Conservation (phyloP, 164 flowering plant genomes). For the Santalum album region DNA sequence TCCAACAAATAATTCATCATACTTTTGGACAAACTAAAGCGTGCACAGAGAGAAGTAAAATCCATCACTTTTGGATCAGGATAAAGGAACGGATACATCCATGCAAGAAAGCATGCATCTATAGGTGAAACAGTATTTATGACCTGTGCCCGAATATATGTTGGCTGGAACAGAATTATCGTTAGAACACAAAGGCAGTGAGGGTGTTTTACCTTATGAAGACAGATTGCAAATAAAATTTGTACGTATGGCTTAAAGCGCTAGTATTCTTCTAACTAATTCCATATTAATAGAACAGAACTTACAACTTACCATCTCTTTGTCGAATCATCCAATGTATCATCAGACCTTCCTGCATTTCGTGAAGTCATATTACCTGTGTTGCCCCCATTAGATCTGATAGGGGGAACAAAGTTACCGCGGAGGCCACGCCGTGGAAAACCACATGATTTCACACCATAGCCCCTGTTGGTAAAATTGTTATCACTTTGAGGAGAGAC, state of each 20-base stretch:
- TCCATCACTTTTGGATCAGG: too few relatives aligned
- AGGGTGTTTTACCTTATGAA: too few relatives aligned
- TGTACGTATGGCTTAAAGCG: too few relatives aligned
- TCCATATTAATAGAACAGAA: background rate
- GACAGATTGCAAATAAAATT: too few relatives aligned
- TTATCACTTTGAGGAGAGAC: slow-evolving; percentile 60
- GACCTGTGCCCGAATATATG: too few relatives aligned
- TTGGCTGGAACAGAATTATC: too few relatives aligned
- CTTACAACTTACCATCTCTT: slow-evolving; percentile 60
- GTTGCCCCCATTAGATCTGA: slow-evolving; percentile 65
- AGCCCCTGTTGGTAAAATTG: slow-evolving; percentile 30
- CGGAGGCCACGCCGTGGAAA: slow-evolving; percentile 76
- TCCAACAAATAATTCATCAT: background rate
- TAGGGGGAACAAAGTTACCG: slow-evolving; percentile 90
- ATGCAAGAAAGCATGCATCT: too few relatives aligned
- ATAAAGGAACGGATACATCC: too few relatives aligned
- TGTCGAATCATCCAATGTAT: slow-evolving; percentile 74
- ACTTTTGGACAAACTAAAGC: background rate
- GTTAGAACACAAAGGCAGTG: too few relatives aligned
- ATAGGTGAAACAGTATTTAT: too few relatives aligned
- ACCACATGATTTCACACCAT: slow-evolving; percentile 56
- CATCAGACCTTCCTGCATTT: slow-evolving; percentile 58
- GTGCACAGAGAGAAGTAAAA: background rate
- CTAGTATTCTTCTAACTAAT: too few relatives aligned
- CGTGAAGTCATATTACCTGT: slow-evolving; percentile 55